A percentile compares a stretch with the other conserved stretches of the same genome.
phyloP scores from a whole-genome alignment of 805 yeast genomes.

The Cyberlindnera lachancei region DNA sequence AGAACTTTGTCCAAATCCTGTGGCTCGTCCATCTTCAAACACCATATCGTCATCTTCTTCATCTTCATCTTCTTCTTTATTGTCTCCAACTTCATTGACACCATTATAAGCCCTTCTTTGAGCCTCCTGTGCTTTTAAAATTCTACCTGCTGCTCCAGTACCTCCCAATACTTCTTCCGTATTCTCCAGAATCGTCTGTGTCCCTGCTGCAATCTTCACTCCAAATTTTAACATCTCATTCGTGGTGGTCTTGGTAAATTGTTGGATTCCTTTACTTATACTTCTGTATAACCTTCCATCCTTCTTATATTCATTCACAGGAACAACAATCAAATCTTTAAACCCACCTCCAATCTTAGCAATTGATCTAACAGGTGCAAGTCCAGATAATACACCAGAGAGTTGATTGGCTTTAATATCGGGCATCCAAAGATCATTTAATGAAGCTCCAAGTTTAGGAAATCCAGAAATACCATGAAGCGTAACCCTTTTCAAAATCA shows the following conservation, averaged over 20 bases:
- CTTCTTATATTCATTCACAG: slow-evolving; percentile 63
- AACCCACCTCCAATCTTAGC: slow-evolving; percentile 75
- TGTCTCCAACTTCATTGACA: too few relatives aligned
- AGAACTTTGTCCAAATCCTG: slow-evolving; percentile 18
- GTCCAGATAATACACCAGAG: slow-evolving; percentile 73
- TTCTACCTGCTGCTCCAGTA: slow-evolving; percentile 47
- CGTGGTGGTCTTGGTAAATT: slow-evolving; percentile 71
- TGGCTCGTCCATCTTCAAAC: slow-evolving; percentile 17
- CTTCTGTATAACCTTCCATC: slow-evolving; percentile 67
- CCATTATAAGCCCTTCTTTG: too few relatives aligned
- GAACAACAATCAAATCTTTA: slow-evolving; percentile 63
- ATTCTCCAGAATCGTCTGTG: slow-evolving; percentile 71
- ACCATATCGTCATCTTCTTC: slow-evolving; percentile 24
- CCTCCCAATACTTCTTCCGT: slow-evolving; percentile 80
- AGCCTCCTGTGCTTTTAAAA: slow-evolving; percentile 9
- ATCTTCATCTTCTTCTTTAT: slow-evolving; percentile 30
- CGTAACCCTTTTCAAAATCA: slow-evolving; percentile 52
- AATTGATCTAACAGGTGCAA: slow-evolving; percentile 73
- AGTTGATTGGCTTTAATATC: slow-evolving; percentile 79
- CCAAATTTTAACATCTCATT: slow-evolving; percentile 78
- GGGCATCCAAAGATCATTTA: slow-evolving; percentile 80
- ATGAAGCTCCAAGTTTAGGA: slow-evolving; percentile 42
- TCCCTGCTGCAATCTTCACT: slow-evolving; percentile 79
- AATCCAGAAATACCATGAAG: slow-evolving; percentile 77
- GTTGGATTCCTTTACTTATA: slow-evolving; percentile 64